A percentile compares a stretch with the other conserved stretches of the same genome.
These are phyloP conservation scores for Saccharomyces mikatae DNA, from an alignment of 805 yeast species.

Conservation along the genomic window DNA sequence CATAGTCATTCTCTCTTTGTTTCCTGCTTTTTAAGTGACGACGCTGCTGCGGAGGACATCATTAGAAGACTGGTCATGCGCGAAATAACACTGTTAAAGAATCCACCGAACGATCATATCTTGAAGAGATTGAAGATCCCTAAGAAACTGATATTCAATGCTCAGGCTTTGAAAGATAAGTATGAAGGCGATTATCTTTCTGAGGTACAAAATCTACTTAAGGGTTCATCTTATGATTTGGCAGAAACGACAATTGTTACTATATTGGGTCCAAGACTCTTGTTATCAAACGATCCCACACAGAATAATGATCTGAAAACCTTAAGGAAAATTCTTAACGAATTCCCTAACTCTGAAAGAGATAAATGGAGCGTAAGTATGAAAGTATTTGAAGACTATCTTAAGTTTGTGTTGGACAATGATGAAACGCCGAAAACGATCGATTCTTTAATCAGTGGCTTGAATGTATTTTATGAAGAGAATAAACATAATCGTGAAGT, in stretches of 20 bases:
- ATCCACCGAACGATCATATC: conserved; percentile 4
- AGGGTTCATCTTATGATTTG: conserved; percentile 49
- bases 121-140: conserved; percentile 44
- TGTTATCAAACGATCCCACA: conserved; percentile 23
- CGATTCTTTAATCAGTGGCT: conserved; percentile 36
- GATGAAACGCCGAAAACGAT: conserved; percentile 23
- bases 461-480: conserved; percentile 35
- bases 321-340: conserved; percentile 32
- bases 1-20: conserved; percentile 59
- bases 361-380: conserved; percentile 51
- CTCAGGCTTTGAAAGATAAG: conserved; percentile 52
- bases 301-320: conserved; percentile 31
- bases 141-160: conserved; percentile 39
- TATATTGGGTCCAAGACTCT: conserved; percentile 64
- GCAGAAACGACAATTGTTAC: conserved; percentile 55
- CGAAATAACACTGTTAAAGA: conserved; percentile 18
- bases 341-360: conserved; percentile 38
- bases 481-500: conserved; percentile 27
- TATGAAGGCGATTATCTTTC: conserved; percentile 43
- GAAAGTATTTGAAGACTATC: conserved; percentile 47
- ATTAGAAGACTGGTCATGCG: conserved; percentile 30
- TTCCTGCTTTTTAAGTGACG: conserved; percentile 47
- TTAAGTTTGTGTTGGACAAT: conserved; percentile 29
- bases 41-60: conserved; percentile 35
- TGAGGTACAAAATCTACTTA: conserved; percentile 54